phyloP scores from a whole-genome alignment of 768 basidiomycete genomes.

The Pleurotus platypus region DNA sequence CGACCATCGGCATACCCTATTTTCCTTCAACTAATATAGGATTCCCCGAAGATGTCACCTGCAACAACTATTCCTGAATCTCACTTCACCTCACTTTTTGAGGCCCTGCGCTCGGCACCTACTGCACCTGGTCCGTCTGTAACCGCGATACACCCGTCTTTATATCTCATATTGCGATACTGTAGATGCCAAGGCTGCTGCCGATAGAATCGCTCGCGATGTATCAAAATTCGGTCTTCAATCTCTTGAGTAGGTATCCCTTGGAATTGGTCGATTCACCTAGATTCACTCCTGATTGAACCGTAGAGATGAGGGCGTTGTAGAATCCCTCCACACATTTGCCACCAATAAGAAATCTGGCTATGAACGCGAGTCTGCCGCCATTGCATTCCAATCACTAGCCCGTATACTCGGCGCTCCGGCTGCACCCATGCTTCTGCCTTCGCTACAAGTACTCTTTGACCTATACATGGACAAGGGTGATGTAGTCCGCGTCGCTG shows the following conservation, averaged over 20 bases:
- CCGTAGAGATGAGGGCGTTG: conserved; percentile 55
- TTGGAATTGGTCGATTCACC: not conserved
- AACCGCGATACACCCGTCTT: not conserved
- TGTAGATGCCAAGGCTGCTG: conserved; percentile 79
- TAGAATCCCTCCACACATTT: conserved; percentile 63
- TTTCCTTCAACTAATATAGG: not conserved
- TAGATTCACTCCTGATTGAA: conserved; percentile 1
- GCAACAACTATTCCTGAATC: conserved; percentile 1
- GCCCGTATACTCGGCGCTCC: conserved; percentile 67
- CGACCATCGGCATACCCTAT: conserved; percentile 1
- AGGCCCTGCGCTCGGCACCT: conserved; percentile 13
- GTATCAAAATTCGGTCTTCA: conserved; percentile 61
- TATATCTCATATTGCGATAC: not conserved
- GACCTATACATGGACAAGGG: conserved; percentile 93
- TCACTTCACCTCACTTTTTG: conserved; percentile 12
- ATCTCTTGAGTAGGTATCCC: conserved; percentile 47
- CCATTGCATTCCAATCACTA: conserved; percentile 76
- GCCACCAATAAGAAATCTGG: conserved; percentile 85
- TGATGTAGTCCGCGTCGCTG: conserved; percentile 82
- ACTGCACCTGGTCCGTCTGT: conserved; percentile 13
- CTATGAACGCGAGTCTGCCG: conserved; percentile 84
- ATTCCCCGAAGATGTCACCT: conserved; percentile 11
- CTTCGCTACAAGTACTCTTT: conserved; percentile 73
- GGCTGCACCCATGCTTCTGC: conserved; percentile 69
- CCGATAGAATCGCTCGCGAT: conserved; percentile 74